Evolutionary conservation across 495 filamentous ascomycete genomes (phyloP).

Genomic region (Bombardia bombarda): DNA sequence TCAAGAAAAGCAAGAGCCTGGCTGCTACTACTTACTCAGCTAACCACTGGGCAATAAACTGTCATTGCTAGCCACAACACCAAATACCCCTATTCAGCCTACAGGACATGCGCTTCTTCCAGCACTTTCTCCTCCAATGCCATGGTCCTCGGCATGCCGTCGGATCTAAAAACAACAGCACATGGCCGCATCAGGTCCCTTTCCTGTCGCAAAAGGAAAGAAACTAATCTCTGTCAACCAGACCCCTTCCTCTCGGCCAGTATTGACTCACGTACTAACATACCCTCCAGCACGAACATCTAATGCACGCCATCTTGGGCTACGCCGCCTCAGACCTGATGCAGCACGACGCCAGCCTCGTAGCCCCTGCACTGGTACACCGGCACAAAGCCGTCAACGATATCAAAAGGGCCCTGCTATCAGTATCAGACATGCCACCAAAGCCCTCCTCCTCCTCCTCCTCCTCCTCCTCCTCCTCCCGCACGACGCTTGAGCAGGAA

Average conservation of each 20-base stretch:
- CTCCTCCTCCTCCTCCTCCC: too few species aligned
- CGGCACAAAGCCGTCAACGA: conserved; percentile 49
- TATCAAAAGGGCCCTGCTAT: conserved; percentile 39
- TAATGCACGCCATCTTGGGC: conserved; percentile 54
- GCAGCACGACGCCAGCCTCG: conserved; percentile 17
- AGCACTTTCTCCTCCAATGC: conserved; percentile 50
- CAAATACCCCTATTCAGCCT: conserved; percentile 42
- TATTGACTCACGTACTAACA: background rate
- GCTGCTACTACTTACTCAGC: too few species aligned
- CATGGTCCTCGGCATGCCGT: conserved; percentile 55
- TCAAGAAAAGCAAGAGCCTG: too few species aligned
- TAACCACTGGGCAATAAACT: conserved; percentile 1
- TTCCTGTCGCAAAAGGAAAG: conserved; percentile 48
- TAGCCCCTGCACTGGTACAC: conserved; percentile 40
- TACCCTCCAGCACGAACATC: conserved; percentile 36
- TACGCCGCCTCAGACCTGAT: conserved; percentile 48
- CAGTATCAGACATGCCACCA: conserved; percentile 3
- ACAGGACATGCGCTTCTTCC: conserved; percentile 55
- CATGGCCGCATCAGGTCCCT: conserved; percentile 54
- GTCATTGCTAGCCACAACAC: conserved; percentile 26
- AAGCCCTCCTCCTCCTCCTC: conserved; percentile 14
- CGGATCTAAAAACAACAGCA: conserved; percentile 44
- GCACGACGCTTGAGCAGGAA: too few species aligned
- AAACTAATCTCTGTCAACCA: background rate
- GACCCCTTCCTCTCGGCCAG: background rate